Base-by-base conservation (phyloP, 208 protist genomes). In the Leishmania tarentolae region DNA sequence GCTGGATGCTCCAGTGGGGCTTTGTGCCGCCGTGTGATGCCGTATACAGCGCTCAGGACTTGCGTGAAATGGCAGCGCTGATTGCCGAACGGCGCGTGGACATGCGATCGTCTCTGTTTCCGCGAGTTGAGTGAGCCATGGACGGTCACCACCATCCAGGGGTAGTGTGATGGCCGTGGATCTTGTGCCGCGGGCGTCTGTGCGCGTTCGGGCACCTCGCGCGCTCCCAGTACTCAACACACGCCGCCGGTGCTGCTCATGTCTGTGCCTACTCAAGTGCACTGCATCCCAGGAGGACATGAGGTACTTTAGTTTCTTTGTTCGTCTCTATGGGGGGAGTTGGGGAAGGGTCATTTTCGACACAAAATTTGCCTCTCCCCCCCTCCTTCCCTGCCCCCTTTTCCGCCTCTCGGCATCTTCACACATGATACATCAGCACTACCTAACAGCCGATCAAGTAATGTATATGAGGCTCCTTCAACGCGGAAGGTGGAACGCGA, bases 1-100 rank as follows among this genome's bases (percentile, higher is more conserved):
- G 77, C 17, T 97, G 93, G 92, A 77, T 83, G 76, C 77, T 94
- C 71, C 91, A 95, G 86, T 97, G 93, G 92, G 93, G 93, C 56
- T 97, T 97, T 76, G 86, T 95, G 76, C 93, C 93, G 21, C 56
- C 80, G 28, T 82, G 74, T 31, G 92, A 95, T 71, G 87, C 91
- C 19, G 82, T 93, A 47, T 95, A 90, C 86, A 90, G 87, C 40
- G 89, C 81, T 37, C 79, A 61, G 28, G 93, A 95, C 80, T 83
- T 97, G 77, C 76, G 84, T n/a, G 90, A 95, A 76, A 82, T 95
- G 82, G 91, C 91, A 3, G 76, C 82, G 40, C 84, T 97, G 56
- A 88, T 97, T n/a, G 91, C 91, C 9, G 91, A 95, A 81, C 81
- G 86, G n/a, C 90, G 93, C 28, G 87, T 97, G 35, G 83, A 95